Conservation (phyloP, 148 eudicot genomes). For the Amaranthus palmeri region DNA sequence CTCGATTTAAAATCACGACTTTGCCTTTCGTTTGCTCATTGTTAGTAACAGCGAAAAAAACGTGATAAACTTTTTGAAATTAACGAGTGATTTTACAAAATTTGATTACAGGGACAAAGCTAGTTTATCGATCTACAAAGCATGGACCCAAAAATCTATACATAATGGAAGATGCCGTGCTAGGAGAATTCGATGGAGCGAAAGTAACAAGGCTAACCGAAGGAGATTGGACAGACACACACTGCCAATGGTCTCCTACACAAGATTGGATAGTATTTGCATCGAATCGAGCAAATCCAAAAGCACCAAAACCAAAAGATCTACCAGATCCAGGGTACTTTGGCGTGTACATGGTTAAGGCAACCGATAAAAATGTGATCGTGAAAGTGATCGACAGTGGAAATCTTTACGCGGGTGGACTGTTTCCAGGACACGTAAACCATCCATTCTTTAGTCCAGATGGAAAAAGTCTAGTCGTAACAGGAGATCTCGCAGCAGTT, state of each 20-base stretch:
- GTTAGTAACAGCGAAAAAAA: no score
- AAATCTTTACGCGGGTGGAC: no score
- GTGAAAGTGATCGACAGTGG: conserved; percentile 10
- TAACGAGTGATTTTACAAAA: no score
- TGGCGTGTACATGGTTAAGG: conserved; percentile 7
- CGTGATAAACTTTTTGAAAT: no score
- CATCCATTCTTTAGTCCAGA: conserved; percentile 17
- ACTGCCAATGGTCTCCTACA: conserved; percentile 17
- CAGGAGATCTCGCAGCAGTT: conserved; percentile 19
- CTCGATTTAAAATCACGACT: no score
- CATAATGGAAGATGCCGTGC: conserved; percentile 11
- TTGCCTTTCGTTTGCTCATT: no score
- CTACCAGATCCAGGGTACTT: conserved; percentile 21
- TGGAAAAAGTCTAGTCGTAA: conserved; percentile 16
- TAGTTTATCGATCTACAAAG: conserved; percentile 16
- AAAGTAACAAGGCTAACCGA: conserved; percentile 13
- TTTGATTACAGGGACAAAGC: conserved; percentile 8
- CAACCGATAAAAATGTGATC: background rate
- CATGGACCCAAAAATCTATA: conserved; percentile 10
- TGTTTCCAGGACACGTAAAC: conserved; percentile 12
- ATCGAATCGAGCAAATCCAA: conserved; percentile 13
- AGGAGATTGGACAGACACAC: conserved; percentile 13
- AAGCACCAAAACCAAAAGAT: background rate
- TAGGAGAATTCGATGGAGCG: background rate
- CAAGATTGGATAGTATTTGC: conserved; percentile 22